These are phyloP conservation scores for Quercus lobata DNA, from an alignment of 331 rosid genomes.

Conservation along the genomic window DNA sequence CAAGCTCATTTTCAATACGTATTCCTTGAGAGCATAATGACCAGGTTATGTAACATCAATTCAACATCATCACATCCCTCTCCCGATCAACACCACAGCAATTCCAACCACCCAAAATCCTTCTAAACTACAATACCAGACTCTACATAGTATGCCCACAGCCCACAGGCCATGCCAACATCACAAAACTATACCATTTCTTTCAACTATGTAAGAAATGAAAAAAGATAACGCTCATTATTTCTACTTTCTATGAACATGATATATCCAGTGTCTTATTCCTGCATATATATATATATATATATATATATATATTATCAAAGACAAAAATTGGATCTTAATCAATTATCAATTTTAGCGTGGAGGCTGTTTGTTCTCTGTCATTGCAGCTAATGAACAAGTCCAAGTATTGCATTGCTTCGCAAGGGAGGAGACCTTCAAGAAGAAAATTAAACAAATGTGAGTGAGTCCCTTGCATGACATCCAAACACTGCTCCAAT, in stretches of 20 bases:
- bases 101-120: not conserved
- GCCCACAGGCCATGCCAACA: not conserved
- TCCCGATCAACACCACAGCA: not conserved
- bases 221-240: not conserved
- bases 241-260: not conserved
- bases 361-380: constrained; percentile 39
- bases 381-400: constrained; percentile 50
- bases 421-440: constrained; percentile 65
- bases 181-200: not conserved
- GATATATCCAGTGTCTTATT: not conserved
- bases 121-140: not conserved
- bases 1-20: not conserved
- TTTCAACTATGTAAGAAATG: not conserved
- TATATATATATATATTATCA: not conserved
- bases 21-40: not conserved
- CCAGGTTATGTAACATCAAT: not conserved
- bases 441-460: constrained; percentile 63
- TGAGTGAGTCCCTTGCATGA: constrained; percentile 75
- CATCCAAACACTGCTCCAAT: constrained; percentile 60
- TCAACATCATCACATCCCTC: not conserved
- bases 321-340: constrained; percentile 4
- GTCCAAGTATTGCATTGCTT: constrained; percentile 83
- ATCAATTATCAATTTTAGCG: constrained; percentile 35
- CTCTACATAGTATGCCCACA: not conserved
- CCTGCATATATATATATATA: not conserved